Evolutionary conservation across 257 asterid species (phyloP), one percentile per base, ranked within the genome.

Genomic region (Ballota nigra): DNA sequence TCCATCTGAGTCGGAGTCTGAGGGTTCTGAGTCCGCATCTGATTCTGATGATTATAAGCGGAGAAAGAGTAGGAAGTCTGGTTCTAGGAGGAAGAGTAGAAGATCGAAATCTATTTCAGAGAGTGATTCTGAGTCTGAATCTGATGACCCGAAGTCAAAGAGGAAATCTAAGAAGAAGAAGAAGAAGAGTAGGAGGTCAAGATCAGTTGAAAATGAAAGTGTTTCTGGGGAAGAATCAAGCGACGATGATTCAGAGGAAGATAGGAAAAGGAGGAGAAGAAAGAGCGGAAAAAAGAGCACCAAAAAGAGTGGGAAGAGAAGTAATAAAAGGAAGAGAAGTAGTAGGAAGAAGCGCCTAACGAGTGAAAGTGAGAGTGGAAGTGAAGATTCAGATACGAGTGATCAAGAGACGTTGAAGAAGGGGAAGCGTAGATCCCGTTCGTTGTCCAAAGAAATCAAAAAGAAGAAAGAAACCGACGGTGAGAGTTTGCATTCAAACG

Each of bases 1-100:
- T 70, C 87, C 67, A 34, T 67, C 88, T 15, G 81, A 74, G 10
- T 73, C 81, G 10, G 92, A 81, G 24, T 51, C 75, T 22, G 79
- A 57, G 68, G 85, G 20, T 63, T 83, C 89, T 26, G 86, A 57
- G 18, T 77, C 88, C 2, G 91, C 80, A 45, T 75, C 89, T 11
- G 92, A 87, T 8, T 81, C 95, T 4, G 92, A 84, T 69, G 87
- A 76, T 81, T 84, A 85, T 57, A 66, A 83, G 74, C 70, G 82
- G 9, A 86, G 80, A 80, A 83, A 74, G 79, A 64, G 76, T 45
- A 86, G 80, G 77, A 85, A 82, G 77, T 83, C 83, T 24, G 70
- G 81, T 47, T 86, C 88, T 66, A 76, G 67, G 77, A 79, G 76
- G 19, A 82, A 71, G 29, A 81, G 84, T 43, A 80, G 76, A 82